Base-by-base conservation (phyloP, 371 early-diverging fungal genomes). In the Amoeboaphelidium protococcarum region DNA sequence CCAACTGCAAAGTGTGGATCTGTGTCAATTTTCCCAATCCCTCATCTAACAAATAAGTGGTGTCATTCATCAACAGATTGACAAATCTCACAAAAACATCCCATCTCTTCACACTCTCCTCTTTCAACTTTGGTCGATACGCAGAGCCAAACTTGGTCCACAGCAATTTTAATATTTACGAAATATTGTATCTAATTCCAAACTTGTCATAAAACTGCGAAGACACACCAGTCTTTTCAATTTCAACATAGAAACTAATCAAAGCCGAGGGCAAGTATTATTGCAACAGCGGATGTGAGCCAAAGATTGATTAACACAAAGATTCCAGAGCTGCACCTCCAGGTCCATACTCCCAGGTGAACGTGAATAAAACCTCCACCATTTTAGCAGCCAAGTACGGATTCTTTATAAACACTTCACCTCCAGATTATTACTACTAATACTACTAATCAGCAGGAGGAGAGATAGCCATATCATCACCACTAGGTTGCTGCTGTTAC, bases 131-230 rank as follows among this genome's bases (percentile, higher is more conserved):
- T 10, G 6, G 25, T 19, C 13, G 21, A 23, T 45, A 13, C 21
- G 6, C 2, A 6, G 21, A 12, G 10, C 12, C 24, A 4, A 10
- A 13, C 13, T 45, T 21, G 0, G 61, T 63, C 88, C 92, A 90
- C 13, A 88, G 64, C 3, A 68, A 61, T 55, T 87, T 82, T 59
- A 92, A 69, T 12, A 89, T 74, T 54, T 86, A 82, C n/a, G 83
- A 78, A 46, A 92, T 87, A 50, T 91, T 77, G 66, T 91, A 91
- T 25, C 96, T 78, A 51, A 87, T 84, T 56, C 81, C 88, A 66
- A 92, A 91, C 61, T 95, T 95, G 61, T 95, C 96, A 54, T 90
- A 94, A 58, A 95, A 95, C 54, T 89, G 88, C 0, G 80, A 76
- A 50, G 72, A 72, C 6, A 76, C 67, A 12, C 94, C 96, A 0